phyloP scores from a whole-genome alignment of 306 rosid species.

The Castanea mollissima region DNA sequence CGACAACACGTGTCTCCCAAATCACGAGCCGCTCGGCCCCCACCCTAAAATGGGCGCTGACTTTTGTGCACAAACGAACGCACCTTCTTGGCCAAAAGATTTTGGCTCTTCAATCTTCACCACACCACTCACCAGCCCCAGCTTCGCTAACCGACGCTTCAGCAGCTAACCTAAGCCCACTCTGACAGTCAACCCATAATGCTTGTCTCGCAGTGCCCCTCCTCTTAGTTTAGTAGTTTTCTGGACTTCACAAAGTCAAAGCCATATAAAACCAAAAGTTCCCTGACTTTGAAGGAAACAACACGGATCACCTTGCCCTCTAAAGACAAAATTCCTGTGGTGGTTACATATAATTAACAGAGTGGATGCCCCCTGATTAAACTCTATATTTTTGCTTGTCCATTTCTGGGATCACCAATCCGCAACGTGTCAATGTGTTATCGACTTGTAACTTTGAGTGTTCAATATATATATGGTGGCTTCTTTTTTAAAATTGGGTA shows the following conservation, averaged over 20 bases:
- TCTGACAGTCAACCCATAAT: constrained; percentile 48
- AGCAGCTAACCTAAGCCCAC: constrained; percentile 36
- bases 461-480: neutral
- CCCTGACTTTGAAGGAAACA: constrained; percentile 66
- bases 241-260: constrained; percentile 56
- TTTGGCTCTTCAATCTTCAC: too few relatives aligned
- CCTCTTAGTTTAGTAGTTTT: constrained; percentile 2
- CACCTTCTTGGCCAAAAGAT: too few relatives aligned
- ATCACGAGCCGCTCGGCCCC: neutral
- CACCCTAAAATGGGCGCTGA: constrained; percentile 29
- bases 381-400: constrained; percentile 15
- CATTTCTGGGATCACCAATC: constrained; percentile 18
- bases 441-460: neutral
- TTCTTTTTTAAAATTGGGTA: neutral
- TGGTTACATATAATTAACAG: constrained; percentile 12
- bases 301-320: constrained; percentile 16
- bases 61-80: constrained; percentile 5
- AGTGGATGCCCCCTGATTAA: constrained; percentile 17
- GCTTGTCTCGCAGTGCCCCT: constrained; percentile 16
- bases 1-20: constrained; percentile 5
- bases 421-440: neutral
- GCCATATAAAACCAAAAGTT: constrained; percentile 45
- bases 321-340: constrained; percentile 17
- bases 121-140: constrained; percentile 12
- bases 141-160: constrained; percentile 44